phyloP scores from a whole-genome alignment of 768 basidiomycete genomes.

The Leccinum rimulosum region DNA sequence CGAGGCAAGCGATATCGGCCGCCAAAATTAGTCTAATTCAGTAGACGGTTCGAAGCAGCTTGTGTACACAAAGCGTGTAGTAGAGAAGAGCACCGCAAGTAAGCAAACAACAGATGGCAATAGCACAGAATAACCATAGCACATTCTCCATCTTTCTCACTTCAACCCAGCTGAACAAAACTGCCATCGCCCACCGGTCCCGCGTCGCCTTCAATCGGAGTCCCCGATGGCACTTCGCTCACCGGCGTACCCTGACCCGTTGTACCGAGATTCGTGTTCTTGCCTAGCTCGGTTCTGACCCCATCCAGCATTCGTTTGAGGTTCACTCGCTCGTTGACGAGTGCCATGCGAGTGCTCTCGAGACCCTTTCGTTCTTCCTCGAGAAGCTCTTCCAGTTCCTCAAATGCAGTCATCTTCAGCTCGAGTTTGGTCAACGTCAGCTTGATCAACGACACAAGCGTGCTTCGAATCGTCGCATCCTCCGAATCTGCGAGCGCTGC shows the following conservation, averaged over 20 bases:
- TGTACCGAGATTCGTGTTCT: slow-evolving; percentile 50
- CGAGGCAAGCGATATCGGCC: not conserved
- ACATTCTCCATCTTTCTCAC: not conserved
- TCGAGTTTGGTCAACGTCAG: slow-evolving; percentile 86
- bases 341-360: slow-evolving; percentile 75
- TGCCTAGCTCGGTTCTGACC: slow-evolving; percentile 61
- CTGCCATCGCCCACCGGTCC: slow-evolving; percentile 58
- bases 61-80: slow-evolving; percentile 7
- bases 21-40: not conserved
- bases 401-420: slow-evolving; percentile 92
- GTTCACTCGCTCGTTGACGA: slow-evolving; percentile 76
- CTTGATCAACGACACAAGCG: slow-evolving; percentile 83
- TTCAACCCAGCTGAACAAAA: slow-evolving; percentile 48
- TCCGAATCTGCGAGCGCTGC: slow-evolving; percentile 77
- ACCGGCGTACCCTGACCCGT: slow-evolving; percentile 60
- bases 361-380: slow-evolving; percentile 87
- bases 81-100: slow-evolving; percentile 2
- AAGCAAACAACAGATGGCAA: slow-evolving; percentile 21
- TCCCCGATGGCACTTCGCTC: slow-evolving; percentile 47
- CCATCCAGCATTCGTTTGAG: slow-evolving; percentile 71
- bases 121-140: slow-evolving; percentile 29
- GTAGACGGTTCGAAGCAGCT: slow-evolving; percentile 5
- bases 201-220: slow-evolving; percentile 46
- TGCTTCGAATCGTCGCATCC: slow-evolving; percentile 72
- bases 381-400: slow-evolving; percentile 86